Evolutionary conservation across 306 rosid species (phyloP).

Genomic region (Pueraria montana): DNA sequence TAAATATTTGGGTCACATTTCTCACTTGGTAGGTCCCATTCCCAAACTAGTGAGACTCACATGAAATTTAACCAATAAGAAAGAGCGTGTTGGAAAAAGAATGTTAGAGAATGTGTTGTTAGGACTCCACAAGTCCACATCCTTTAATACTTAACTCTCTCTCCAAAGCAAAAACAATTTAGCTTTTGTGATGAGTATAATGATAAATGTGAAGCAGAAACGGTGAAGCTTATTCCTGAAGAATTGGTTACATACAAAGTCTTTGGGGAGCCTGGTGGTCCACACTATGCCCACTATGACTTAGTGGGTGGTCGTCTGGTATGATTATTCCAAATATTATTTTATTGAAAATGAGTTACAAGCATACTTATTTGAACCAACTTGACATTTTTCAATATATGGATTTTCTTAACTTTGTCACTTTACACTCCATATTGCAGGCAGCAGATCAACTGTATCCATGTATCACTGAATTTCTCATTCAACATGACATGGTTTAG

Average conservation of each 20-base stretch:
- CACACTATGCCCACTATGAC: conserved; percentile 94
- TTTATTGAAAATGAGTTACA: conserved; percentile 2
- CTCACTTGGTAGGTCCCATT: not conserved
- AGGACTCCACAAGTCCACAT: no score
- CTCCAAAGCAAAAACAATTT: not conserved
- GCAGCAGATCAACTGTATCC: conserved; percentile 82
- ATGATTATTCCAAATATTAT: conserved; percentile 40
- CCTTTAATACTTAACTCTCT: not conserved
- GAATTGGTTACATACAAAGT: conserved; percentile 73
- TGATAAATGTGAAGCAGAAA: conserved; percentile 61
- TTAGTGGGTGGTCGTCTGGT: conserved; percentile 89
- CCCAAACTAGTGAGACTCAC: not conserved
- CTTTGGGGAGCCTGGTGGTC: conserved; percentile 82
- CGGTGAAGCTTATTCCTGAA: conserved; percentile 79
- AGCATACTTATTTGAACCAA: not conserved
- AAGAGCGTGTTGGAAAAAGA: not conserved
- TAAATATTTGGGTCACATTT: not conserved
- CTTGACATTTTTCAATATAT: conserved; percentile 6
- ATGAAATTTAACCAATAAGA: conserved; percentile 1
- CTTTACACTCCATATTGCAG: conserved; percentile 60
- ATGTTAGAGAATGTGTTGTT: not conserved
- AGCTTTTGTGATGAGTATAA: not conserved
- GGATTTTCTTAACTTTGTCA: conserved; percentile 27
- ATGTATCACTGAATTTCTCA: conserved; percentile 71
- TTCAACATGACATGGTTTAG: conserved; percentile 70